A percentile compares a stretch with the other conserved stretches of the same genome.
Conservation (phyloP, 306 rosid genomes). For the Prunus dulcis region DNA sequence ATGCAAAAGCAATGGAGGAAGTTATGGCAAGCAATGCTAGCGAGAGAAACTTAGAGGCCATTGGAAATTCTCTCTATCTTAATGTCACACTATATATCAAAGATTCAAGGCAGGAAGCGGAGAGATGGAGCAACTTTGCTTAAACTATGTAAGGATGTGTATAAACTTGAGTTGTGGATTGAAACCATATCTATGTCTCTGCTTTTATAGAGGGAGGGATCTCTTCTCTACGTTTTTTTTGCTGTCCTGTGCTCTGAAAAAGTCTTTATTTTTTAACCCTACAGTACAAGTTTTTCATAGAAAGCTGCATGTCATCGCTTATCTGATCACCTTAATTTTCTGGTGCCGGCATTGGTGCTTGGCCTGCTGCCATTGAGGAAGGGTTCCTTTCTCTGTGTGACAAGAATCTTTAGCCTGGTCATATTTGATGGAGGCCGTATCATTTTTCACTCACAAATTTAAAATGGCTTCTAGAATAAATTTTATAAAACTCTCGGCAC, state of each 20-base stretch:
- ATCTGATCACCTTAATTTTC: background rate
- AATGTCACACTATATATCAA: background rate
- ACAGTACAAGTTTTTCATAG: background rate
- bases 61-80: background rate
- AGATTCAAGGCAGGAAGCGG: background rate
- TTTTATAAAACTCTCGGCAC: too few species aligned
- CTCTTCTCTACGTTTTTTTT: background rate
- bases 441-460: background rate
- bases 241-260: background rate
- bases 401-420: background rate
- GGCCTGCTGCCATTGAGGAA: background rate
- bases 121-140: background rate
- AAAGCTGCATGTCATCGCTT: background rate
- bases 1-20: slow-evolving; percentile 16
- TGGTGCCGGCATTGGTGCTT: background rate
- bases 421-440: background rate
- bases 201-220: slow-evolving; percentile 19
- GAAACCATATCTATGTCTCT: background rate
- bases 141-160: background rate
- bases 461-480: background rate
- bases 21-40: background rate
- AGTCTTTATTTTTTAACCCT: background rate
- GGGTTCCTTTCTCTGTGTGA: background rate
- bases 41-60: background rate
- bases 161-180: background rate